A percentile compares a stretch with the other conserved stretches of the same genome.
phyloP scores from a whole-genome alignment of 1,284 basidiomycete species.

The Ceratobasidium sp. region DNA sequence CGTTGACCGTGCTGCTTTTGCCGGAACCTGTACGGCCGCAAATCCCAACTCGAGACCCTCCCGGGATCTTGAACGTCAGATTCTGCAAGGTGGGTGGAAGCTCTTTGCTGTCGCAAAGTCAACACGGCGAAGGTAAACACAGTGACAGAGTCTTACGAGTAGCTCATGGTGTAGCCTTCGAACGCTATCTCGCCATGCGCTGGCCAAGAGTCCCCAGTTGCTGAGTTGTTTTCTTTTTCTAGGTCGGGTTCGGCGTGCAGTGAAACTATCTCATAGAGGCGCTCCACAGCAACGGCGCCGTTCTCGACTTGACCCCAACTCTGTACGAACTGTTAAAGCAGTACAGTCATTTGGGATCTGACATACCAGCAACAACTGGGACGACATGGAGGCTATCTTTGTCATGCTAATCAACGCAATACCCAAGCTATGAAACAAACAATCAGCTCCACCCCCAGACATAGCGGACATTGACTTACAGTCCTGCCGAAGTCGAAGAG shows the following conservation, averaged over 20 bases:
- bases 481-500: conserved; percentile 1
- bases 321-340: not conserved
- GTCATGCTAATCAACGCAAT: conserved; percentile 13
- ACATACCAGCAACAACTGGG: not conserved
- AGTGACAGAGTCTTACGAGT: not conserved
- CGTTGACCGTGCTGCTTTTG: conserved; percentile 23
- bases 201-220: not conserved
- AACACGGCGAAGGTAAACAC: not conserved
- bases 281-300: conserved; percentile 19
- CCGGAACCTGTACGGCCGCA: conserved; percentile 23
- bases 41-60: not conserved
- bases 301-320: conserved; percentile 7
- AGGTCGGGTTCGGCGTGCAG: not conserved
- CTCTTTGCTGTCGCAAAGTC: not conserved
- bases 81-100: not conserved
- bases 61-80: conserved; percentile 4
- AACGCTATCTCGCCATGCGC: not conserved
- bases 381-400: not conserved
- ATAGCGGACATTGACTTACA: not conserved
- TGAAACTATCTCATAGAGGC: not conserved
- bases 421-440: conserved; percentile 1
- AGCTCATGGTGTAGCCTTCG: conserved; percentile 15
- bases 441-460: not conserved
- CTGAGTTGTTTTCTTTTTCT: not conserved
- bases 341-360: not conserved